A percentile compares a stretch with the other conserved stretches of the same genome.
Conservation (phyloP, 768 basidiomycete genomes). For the Lyophyllum atratum region DNA sequence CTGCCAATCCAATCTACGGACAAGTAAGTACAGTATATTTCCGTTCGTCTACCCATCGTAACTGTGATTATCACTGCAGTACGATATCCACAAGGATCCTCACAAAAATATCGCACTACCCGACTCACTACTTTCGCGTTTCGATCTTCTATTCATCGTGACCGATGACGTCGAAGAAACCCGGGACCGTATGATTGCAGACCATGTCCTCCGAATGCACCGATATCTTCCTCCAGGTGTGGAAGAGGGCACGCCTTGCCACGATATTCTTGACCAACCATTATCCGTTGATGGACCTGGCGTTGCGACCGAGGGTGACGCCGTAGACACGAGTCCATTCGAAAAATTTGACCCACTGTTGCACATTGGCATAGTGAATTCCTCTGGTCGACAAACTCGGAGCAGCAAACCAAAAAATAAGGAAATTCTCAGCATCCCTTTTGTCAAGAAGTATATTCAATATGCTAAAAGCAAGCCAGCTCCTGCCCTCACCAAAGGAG, state of each 20-base stretch:
- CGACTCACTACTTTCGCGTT: slow-evolving; percentile 96
- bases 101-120: slow-evolving; percentile 98
- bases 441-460: slow-evolving; percentile 98
- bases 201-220: slow-evolving; percentile 97
- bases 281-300: slow-evolving; percentile 84
- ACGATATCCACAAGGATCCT: slow-evolving; percentile 99
- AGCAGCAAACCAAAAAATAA: slow-evolving; percentile 62
- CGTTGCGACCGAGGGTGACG: slow-evolving; percentile 52
- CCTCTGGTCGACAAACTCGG: slow-evolving; percentile 54
- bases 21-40: slow-evolving; percentile 55
- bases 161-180: slow-evolving; percentile 98
- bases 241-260: slow-evolving; percentile 91
- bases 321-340: slow-evolving; percentile 76
- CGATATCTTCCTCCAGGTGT: slow-evolving; percentile 95
- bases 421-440: slow-evolving; percentile 89
- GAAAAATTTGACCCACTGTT: slow-evolving; percentile 97
- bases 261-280: slow-evolving; percentile 86
- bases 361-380: slow-evolving; percentile 74
- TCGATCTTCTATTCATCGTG: slow-evolving; percentile 96
- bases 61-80: slow-evolving; percentile 48
- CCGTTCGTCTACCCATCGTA: background rate
- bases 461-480: slow-evolving; percentile 90
- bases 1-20: slow-evolving; percentile 98
- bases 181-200: slow-evolving; percentile 91
- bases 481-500: slow-evolving; percentile 88